These are phyloP conservation scores for Adiantum capillusveneris DNA, from an alignment of 75 land plant genomes.

Conservation along the genomic window DNA sequence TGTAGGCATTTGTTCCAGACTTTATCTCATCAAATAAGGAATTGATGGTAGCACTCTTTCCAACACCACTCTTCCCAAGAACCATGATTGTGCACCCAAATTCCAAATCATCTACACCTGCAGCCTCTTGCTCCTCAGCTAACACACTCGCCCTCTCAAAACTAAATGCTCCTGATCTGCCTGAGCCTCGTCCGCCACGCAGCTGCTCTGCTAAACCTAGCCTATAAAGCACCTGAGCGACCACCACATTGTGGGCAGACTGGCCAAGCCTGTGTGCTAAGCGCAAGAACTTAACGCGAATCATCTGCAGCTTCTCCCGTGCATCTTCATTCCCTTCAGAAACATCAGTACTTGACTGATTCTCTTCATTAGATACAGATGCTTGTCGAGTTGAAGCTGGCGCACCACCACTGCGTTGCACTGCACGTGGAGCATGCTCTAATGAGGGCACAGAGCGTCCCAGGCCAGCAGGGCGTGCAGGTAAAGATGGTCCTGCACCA, in stretches of 20 bases:
- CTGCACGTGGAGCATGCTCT: constrained; percentile 40
- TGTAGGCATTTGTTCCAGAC: constrained; percentile 40
- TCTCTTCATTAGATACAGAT: constrained; percentile 14
- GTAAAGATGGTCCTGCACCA: constrained; percentile 20
- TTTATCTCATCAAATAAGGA: constrained; percentile 44
- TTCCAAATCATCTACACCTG: constrained; percentile 34
- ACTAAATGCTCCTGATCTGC: constrained; percentile 27
- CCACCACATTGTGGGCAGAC: constrained; percentile 50
- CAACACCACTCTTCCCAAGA: constrained; percentile 57
- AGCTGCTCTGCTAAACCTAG: constrained; percentile 48
- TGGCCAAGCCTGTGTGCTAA: constrained; percentile 53
- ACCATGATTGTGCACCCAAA: constrained; percentile 50
- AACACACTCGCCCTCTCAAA: constrained; percentile 43
- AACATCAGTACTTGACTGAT: constrained; percentile 14
- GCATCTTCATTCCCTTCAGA: constrained; percentile 33
- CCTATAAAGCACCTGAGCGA: constrained; percentile 49
- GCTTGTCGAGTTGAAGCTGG: constrained; percentile 13
- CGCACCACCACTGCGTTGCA: constrained; percentile 42
- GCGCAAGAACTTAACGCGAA: constrained; percentile 45
- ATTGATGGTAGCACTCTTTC: constrained; percentile 56
- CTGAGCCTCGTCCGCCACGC: constrained; percentile 18
- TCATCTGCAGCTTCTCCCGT: constrained; percentile 46
- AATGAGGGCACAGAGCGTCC: constrained; percentile 49
- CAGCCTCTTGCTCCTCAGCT: constrained; percentile 42
- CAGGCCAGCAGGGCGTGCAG: constrained; percentile 59